phyloP scores from a whole-genome alignment of 2,329 filamentous ascomycete genomes.

The Davidsoniella neocaledoniae region DNA sequence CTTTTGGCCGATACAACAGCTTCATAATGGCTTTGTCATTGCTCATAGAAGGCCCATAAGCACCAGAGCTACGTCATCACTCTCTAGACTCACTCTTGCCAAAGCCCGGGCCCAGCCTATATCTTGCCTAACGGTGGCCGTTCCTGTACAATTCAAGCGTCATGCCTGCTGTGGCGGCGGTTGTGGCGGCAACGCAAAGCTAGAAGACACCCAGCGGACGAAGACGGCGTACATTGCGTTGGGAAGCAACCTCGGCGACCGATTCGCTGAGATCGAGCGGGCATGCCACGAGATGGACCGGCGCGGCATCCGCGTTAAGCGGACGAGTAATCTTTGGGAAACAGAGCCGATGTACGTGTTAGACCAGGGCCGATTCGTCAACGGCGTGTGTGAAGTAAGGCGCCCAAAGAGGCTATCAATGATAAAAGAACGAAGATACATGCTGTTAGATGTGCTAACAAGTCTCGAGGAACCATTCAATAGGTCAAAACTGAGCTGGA shows the following conservation, averaged over 20 bases:
- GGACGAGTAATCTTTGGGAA: slow-evolving; percentile 83
- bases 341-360: slow-evolving; percentile 93
- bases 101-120: no score
- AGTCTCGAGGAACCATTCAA: background rate
- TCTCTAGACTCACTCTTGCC: no score
- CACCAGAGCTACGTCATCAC: no score
- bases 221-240: slow-evolving; percentile 64
- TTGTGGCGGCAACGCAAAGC: background rate
- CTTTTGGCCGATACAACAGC: no score
- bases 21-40: no score
- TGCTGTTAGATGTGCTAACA: background rate
- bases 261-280: slow-evolving; percentile 67
- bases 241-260: slow-evolving; percentile 82
- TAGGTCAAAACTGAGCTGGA: slow-evolving; percentile 66
- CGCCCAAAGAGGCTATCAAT: slow-evolving; percentile 12
- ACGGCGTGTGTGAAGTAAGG: slow-evolving; percentile 77
- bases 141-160: no score
- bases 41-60: no score
- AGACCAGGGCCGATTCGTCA: slow-evolving; percentile 76
- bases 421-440: background rate
- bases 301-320: slow-evolving; percentile 53
- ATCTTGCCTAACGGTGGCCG: no score
- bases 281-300: slow-evolving; percentile 65
- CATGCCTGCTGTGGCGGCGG: background rate
- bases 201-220: slow-evolving; percentile 11